These are phyloP conservation scores for Rhodofomes roseus DNA, from an alignment of 1,284 basidiomycete genomes.

Conservation along the genomic window DNA sequence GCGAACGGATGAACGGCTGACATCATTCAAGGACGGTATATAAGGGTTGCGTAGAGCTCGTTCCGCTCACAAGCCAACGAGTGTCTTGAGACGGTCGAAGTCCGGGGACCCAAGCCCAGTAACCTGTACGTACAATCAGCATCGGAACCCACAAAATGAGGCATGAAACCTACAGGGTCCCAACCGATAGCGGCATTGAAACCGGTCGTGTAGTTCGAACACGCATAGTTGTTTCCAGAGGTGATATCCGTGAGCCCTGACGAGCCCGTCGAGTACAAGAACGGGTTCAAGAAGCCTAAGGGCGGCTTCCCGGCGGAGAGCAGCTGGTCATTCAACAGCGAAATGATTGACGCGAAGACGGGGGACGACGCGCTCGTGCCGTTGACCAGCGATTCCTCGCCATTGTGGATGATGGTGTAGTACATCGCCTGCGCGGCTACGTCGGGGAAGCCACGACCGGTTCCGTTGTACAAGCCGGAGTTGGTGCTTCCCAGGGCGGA, in stretches of 20 bases:
- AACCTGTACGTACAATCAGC: no score
- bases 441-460: conserved; percentile 18
- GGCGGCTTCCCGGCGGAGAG: conserved; percentile 40
- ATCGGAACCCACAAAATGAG: no score
- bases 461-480: conserved; percentile 51
- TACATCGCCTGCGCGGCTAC: conserved; percentile 27
- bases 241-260: conserved; percentile 41
- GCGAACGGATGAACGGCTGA: no score
- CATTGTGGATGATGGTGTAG: conserved; percentile 53
- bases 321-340: conserved; percentile 56
- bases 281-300: conserved; percentile 47
- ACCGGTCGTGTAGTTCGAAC: conserved; percentile 29
- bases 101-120: conserved; percentile 26
- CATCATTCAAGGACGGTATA: no score
- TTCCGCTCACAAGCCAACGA: no score
- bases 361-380: conserved; percentile 45
- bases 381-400: conserved; percentile 37
- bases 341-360: conserved; percentile 48
- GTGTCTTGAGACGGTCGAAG: no score
- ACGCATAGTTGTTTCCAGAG: conserved; percentile 25
- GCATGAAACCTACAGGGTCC: conserved; percentile 35
- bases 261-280: conserved; percentile 30
- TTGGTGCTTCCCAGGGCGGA: conserved; percentile 40
- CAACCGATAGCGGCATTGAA: conserved; percentile 37
- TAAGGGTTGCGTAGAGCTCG: no score